Percentiles rank a stretch among this genome's conserved stretches.
These are phyloP conservation scores for Mesembryanthemum crystallinum DNA, from an alignment of 148 eudicot species.

Conservation along the genomic window DNA sequence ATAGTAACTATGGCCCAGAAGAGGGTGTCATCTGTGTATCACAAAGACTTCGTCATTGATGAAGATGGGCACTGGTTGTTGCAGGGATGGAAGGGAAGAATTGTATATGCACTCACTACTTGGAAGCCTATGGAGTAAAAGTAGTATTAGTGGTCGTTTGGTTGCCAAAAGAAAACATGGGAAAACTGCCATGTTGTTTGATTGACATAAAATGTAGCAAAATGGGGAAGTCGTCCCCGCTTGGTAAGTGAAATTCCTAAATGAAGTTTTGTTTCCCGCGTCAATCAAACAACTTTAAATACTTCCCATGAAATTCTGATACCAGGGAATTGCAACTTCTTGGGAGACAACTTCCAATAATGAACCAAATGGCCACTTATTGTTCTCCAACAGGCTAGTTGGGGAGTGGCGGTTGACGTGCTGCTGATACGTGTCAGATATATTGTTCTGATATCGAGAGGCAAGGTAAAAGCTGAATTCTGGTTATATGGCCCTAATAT, in stretches of 20 bases:
- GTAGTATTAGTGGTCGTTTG: neutral
- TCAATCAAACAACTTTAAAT: too few relatives aligned
- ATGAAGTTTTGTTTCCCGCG: too few relatives aligned
- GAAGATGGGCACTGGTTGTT: conserved; percentile 76
- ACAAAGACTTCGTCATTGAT: conserved; percentile 63
- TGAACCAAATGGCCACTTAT: neutral
- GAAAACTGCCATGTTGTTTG: too few relatives aligned
- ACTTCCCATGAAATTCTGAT: too few relatives aligned
- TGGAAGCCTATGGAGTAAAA: conserved; percentile 49
- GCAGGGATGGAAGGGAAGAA: conserved; percentile 81
- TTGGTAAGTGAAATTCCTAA: too few relatives aligned
- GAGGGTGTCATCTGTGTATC: conserved; percentile 48
- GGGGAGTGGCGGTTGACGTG: neutral
- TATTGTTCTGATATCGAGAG: neutral
- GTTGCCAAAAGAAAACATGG: too few relatives aligned
- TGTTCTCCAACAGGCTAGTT: neutral
- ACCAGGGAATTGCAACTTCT: too few relatives aligned
- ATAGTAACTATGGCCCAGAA: conserved; percentile 44
- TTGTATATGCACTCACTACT: conserved; percentile 52
- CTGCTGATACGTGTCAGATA: neutral
- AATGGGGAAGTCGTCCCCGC: too few relatives aligned
- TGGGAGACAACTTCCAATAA: too few relatives aligned
- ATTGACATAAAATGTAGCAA: too few relatives aligned
- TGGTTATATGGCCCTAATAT: neutral
- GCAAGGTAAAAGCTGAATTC: conserved; percentile 6